These are phyloP conservation scores for Melampsora americana DNA, from an alignment of 1,284 basidiomycete species.

Conservation along the genomic window DNA sequence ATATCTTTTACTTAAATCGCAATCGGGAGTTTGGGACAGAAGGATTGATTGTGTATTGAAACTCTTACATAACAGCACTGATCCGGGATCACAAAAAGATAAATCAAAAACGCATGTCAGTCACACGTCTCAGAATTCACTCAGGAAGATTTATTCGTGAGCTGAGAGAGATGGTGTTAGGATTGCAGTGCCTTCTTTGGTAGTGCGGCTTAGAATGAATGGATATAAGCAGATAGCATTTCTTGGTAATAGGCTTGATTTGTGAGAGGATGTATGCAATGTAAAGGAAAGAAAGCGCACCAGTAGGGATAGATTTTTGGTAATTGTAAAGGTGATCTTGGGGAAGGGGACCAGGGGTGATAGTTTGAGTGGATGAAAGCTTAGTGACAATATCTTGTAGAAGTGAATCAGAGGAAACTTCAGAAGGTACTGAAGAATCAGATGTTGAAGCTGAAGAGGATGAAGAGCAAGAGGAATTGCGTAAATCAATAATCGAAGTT, in stretches of 20 bases:
- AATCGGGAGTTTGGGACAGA: not conserved
- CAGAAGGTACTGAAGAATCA: not conserved
- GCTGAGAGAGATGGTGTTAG: not conserved
- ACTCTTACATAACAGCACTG: not conserved
- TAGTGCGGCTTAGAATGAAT: not conserved
- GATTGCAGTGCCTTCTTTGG: not conserved
- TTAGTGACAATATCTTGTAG: not conserved
- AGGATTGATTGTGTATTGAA: not conserved
- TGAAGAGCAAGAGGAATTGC: not conserved
- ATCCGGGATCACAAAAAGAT: not conserved
- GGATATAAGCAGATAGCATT: not conserved
- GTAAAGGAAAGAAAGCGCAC: constrained; percentile 9
- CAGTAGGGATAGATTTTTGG: constrained; percentile 27
- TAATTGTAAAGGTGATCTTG: constrained; percentile 23
- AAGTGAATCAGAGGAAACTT: not conserved
- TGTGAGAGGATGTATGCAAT: not conserved
- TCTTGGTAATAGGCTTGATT: not conserved
- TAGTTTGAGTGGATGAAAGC: not conserved
- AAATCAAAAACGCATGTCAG: constrained; percentile 12
- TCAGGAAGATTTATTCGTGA: not conserved
- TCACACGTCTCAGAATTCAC: not conserved
- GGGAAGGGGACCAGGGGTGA: constrained; percentile 7
- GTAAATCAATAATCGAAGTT: not conserved
- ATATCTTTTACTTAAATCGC: not conserved
- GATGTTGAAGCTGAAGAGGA: constrained; percentile 2